Evolutionary conservation across 208 protist species (phyloP).

Genomic region (Crithidia thermophila): DNA sequence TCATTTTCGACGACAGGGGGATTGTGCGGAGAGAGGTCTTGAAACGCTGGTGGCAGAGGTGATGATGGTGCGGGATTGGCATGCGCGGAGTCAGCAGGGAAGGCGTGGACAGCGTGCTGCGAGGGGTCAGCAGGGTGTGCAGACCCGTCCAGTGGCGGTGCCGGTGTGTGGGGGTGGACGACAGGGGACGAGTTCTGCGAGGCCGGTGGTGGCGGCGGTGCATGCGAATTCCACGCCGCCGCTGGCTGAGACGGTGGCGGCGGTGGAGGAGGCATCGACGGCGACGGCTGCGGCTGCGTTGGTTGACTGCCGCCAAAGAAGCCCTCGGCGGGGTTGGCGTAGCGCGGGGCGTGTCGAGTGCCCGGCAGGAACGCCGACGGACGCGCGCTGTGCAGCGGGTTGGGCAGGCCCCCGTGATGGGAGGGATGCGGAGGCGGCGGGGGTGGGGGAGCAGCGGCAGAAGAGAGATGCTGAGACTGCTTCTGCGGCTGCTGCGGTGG

Average conservation of each 20-base stretch:
- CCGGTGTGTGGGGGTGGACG: neutral
- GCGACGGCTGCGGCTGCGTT: neutral
- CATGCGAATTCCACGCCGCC: neutral
- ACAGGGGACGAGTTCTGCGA: neutral
- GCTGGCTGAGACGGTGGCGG: neutral
- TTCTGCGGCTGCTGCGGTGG: too few species aligned
- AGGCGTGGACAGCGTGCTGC: too few species aligned
- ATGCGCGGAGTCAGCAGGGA: too few species aligned
- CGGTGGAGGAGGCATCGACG: neutral
- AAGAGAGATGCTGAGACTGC: too few species aligned
- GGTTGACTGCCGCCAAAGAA: neutral
- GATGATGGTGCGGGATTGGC: too few species aligned
- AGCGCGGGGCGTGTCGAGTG: neutral
- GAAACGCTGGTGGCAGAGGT: too few species aligned
- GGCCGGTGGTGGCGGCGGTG: neutral
- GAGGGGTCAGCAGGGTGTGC: too few species aligned
- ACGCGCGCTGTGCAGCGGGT: neutral
- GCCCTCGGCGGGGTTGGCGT: neutral
- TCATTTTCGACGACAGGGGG: too few species aligned
- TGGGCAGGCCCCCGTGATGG: constrained; percentile 3
- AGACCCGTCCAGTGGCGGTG: neutral
- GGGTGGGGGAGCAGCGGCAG: neutral
- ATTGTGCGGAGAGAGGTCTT: too few species aligned
- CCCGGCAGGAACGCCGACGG: neutral
- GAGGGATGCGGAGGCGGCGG: neutral